Conservation (phyloP, 306 rosid species). For the Argentina anserina region DNA sequence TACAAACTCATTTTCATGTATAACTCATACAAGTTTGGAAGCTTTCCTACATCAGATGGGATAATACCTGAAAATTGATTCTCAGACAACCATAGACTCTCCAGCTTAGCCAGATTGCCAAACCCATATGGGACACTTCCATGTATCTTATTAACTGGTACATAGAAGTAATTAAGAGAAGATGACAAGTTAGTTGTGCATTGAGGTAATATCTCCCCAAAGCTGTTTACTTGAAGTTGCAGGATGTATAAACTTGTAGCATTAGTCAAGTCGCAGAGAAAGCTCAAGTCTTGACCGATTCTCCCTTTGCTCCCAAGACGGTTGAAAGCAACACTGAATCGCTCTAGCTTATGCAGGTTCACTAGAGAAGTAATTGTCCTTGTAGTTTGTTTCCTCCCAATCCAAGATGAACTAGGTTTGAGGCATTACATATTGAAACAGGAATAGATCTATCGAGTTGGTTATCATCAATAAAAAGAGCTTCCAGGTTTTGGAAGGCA, state of each 20-base stretch:
- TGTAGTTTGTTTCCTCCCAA: neutral
- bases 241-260: neutral
- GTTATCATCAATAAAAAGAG: neutral
- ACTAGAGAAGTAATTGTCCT: neutral
- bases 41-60: neutral
- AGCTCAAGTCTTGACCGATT: neutral
- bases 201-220: neutral
- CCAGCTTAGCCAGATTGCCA: neutral
- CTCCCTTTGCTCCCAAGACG: neutral
- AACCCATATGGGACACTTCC: slow-evolving; percentile 7
- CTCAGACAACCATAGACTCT: neutral
- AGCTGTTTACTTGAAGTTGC: neutral
- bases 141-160: neutral
- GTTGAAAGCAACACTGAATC: neutral
- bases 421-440: neutral
- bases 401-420: neutral
- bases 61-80: neutral
- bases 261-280: neutral
- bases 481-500: neutral
- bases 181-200: neutral
- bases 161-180: neutral
- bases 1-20: neutral
- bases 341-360: neutral
- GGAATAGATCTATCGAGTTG: neutral
- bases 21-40: neutral